Evolutionary conservation across 2,329 filamentous ascomycete species (phyloP), one percentile per base, ranked within the genome.

Genomic region (Calonectria montana): DNA sequence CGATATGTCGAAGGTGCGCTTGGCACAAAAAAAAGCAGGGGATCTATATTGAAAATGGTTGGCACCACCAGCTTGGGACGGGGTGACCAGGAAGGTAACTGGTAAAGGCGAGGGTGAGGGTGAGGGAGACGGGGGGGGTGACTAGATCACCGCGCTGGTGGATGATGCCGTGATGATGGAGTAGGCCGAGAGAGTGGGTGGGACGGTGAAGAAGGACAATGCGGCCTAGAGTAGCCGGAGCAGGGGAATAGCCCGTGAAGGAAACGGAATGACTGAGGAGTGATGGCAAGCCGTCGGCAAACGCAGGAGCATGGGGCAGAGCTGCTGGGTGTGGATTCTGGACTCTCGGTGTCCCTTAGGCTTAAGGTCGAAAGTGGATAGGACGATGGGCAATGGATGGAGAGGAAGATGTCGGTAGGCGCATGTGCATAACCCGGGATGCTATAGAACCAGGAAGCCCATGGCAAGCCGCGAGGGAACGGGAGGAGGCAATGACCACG

Each of bases 401-500:
- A 65, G 45, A 41, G 31, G 66, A 72, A 76, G 66, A 47, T 72
- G 72, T 71, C 72, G 72, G 73, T 47, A 66, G 68, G 57, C 76
- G 72, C 75, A 78, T 76, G 70, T 75, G 74, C 76, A 78, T 78
- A 61, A 69, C 73, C 72, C 73, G 69, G 57, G 55, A 39, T 66
- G 53, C 31, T 70, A 73, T 69, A 50, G 65, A 45, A 62, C 64
- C 48, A 63, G 59, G 48, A 64, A 55, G 63, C 37, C 68, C 45
- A 66, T 66, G 62, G n/a, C 53, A 59, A 67, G 45, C 53, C 16
- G 35, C 62, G 43, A 66, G 41, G 29, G 65, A 69, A 64, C 66
- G 41, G 45, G 39, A 37, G 61, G 59, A 50, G 61, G 39, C 47
- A 35, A 57, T 48, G 37, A 35, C 66, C 45, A 64, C 57, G 25